Percentiles rank a stretch among this genome's conserved stretches.
Conservation (phyloP, 306 rosid genomes). For the Casuarina cunninghamiana region DNA sequence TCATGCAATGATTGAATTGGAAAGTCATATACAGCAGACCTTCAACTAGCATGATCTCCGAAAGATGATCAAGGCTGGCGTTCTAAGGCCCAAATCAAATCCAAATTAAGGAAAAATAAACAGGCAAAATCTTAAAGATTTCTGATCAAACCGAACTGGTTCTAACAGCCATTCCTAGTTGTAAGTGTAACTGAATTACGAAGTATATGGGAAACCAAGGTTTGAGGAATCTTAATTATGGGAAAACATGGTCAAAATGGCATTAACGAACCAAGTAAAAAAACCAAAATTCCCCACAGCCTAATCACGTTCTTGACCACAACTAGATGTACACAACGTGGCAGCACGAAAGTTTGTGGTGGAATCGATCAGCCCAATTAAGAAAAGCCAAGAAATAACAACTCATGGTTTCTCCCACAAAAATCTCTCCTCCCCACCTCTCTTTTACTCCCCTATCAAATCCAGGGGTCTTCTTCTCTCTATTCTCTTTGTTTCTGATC, state of each 20-base stretch:
- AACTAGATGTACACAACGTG: conserved; percentile 12
- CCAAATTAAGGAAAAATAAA: no score
- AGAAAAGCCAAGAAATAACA: neutral
- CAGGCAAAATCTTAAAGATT: no score
- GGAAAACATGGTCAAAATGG: conserved; percentile 5
- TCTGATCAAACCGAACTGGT: neutral
- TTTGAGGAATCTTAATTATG: conserved; percentile 8
- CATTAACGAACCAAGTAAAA: neutral
- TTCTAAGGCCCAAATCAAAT: no score
- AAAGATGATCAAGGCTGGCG: no score
- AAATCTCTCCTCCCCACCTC: conserved; percentile 25
- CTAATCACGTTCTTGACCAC: neutral
- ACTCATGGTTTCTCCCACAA: conserved; percentile 27
- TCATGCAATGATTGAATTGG: neutral
- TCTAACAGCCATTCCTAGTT: neutral
- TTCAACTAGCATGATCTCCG: no score
- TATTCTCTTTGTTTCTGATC: neutral
- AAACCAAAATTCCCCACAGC: neutral
- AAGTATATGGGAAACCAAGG: conserved; percentile 18
- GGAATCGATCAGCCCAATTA: conserved; percentile 15
- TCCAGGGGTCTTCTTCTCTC: neutral
- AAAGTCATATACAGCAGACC: neutral
- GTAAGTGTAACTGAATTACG: conserved; percentile 8
- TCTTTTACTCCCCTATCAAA: conserved; percentile 10
- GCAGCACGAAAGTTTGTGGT: conserved; percentile 17